phyloP scores from a whole-genome alignment of 2,329 filamentous ascomycete species.

The Rhytidhysteron rufulum region DNA sequence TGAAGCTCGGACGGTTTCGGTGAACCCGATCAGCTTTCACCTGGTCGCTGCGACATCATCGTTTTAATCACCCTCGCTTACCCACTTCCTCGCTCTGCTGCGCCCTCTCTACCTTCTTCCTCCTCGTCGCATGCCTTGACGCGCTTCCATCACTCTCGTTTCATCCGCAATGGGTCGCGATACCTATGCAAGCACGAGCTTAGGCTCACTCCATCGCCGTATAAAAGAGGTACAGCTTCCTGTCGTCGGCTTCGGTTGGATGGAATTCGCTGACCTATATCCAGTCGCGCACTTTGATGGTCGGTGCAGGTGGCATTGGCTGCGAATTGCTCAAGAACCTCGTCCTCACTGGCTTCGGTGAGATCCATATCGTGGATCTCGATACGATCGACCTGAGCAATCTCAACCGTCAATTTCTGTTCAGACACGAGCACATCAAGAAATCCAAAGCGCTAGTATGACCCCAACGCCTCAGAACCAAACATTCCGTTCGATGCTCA shows the following conservation, averaged over 20 bases:
- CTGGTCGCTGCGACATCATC: neutral
- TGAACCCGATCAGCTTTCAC: neutral
- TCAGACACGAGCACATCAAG: conserved; percentile 95
- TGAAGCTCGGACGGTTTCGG: neutral
- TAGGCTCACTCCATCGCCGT: conserved; percentile 57
- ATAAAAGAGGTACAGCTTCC: conserved; percentile 62
- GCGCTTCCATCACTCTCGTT: conserved; percentile 8
- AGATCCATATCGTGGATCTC: conserved; percentile 92
- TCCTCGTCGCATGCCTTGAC: conserved; percentile 8
- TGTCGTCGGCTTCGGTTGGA: neutral
- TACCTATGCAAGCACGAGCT: conserved; percentile 55
- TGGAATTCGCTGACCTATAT: conserved; percentile 20
- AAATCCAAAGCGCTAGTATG: conserved; percentile 88
- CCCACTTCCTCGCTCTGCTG: conserved; percentile 7
- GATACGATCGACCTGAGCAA: conserved; percentile 98
- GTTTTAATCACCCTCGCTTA: conserved; percentile 2
- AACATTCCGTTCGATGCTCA: no score
- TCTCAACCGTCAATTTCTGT: conserved; percentile 95
- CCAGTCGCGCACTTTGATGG: conserved; percentile 84
- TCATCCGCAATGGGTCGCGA: conserved; percentile 44
- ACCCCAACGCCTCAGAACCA: conserved; percentile 14
- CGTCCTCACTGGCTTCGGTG: conserved; percentile 83
- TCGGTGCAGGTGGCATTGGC: conserved; percentile 94
- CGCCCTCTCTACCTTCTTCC: conserved; percentile 4
- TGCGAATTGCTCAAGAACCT: conserved; percentile 98